Percentiles rank a stretch among this genome's conserved stretches.
Evolutionary conservation across 257 asterid species (phyloP).

Genomic region (Ilex aquifolium): DNA sequence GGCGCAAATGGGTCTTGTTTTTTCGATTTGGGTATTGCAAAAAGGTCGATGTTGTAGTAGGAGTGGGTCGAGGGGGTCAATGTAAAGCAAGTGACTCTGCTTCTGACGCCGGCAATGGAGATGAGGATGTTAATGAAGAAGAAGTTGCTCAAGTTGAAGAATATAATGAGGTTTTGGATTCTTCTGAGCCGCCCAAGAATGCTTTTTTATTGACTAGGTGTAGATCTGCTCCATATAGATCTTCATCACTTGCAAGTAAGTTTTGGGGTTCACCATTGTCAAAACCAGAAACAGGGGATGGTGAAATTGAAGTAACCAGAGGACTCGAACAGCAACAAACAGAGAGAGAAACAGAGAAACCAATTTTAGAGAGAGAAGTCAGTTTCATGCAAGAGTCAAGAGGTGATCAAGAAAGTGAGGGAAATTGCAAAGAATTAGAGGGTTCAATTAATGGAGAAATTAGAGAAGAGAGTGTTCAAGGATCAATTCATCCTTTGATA

Average conservation of each 20-base stretch:
- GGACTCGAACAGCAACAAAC: no score
- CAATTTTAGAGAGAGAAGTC: no score
- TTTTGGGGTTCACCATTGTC: background rate
- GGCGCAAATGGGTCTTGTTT: slow-evolving; percentile 34
- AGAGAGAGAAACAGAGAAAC: no score
- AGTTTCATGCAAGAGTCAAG: no score
- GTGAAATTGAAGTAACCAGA: background rate
- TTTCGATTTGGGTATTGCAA: slow-evolving; percentile 43
- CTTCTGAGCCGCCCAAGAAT: slow-evolving; percentile 50
- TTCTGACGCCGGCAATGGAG: background rate
- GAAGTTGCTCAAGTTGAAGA: slow-evolving; percentile 7
- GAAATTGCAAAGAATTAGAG: slow-evolving; percentile 3
- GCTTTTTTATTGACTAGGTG: slow-evolving; percentile 76
- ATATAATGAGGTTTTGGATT: slow-evolving; percentile 29
- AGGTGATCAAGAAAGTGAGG: no score
- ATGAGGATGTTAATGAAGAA: background rate
- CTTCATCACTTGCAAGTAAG: background rate
- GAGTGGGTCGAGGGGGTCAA: background rate
- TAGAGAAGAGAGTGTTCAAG: background rate
- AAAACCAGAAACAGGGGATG: background rate
- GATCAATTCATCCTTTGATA: background rate
- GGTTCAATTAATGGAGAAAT: background rate
- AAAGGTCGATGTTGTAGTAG: slow-evolving; percentile 15
- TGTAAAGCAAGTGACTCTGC: background rate
- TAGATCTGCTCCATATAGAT: slow-evolving; percentile 1